phyloP scores from a whole-genome alignment of 768 basidiomycete genomes.

The Mycena polygramma region DNA sequence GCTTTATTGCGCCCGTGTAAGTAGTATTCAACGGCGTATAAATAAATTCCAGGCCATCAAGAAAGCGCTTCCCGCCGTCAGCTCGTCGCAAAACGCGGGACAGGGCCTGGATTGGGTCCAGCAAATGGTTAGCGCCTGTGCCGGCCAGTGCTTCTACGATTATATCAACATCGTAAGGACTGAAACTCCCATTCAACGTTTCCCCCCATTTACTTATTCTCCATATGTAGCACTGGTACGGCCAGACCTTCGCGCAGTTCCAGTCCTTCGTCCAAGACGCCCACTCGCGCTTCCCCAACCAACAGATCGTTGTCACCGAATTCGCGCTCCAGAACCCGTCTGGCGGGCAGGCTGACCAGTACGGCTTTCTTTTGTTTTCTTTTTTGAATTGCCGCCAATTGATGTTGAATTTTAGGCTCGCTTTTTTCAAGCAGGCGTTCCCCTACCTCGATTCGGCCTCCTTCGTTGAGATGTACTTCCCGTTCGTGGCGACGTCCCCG shows the following conservation, averaged over 20 bases:
- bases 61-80: constrained; percentile 54
- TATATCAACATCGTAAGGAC: constrained; percentile 44
- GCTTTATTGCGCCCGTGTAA: too few relatives aligned
- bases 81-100: constrained; percentile 47
- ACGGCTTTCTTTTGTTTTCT: too few relatives aligned
- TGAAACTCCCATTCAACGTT: constrained; percentile 29
- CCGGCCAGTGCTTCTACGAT: constrained; percentile 50
- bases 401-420: constrained; percentile 10
- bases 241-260: constrained; percentile 45
- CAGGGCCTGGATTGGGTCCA: constrained; percentile 52
- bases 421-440: constrained; percentile 50
- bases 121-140: constrained; percentile 50
- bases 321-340: constrained; percentile 49
- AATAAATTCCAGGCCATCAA: constrained; percentile 42
- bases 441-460: constrained; percentile 49
- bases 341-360: constrained; percentile 46
- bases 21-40: too few relatives aligned
- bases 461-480: constrained; percentile 52
- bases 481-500: constrained; percentile 50
- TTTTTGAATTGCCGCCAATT: too few relatives aligned
- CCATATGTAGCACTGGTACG: constrained; percentile 34
- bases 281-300: constrained; percentile 22
- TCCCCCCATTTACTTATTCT: background rate
- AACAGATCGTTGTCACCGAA: constrained; percentile 46
- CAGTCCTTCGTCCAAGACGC: constrained; percentile 30